Base-by-base conservation (phyloP, 768 basidiomycete species). In the Rhizopogon roseolus region DNA sequence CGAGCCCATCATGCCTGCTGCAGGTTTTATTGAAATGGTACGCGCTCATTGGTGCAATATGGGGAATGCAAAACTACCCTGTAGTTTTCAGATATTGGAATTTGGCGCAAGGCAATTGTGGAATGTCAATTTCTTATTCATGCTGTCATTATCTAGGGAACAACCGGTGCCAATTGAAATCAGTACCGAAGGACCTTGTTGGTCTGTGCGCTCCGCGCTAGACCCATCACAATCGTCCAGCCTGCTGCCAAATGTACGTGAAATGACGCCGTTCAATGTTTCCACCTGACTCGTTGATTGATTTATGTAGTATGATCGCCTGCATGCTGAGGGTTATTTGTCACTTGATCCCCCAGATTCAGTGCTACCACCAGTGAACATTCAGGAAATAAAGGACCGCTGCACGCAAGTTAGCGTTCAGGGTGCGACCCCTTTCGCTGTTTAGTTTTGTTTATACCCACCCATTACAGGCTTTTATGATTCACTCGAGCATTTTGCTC, bases 1-100 rank as follows among this genome's bases (percentile, higher is more conserved):
- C 1, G 75, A 77, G 19, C 67, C 75, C 0, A 76, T 79, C 25
- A 72, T 77, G 71, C 76, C 78, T 8, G 76, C 75, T 13, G 69
- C 76, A 16, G 78, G 75, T 17, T 79, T 62, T 46, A 57, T 74
- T 2, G 66, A 69, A 51, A 74, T 75, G 71, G 74, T 74, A 53
- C 3, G 63, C 53, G 9, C 16, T 32, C 37, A 42, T 25, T n/a
- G 22, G 38, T 22, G 10, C 6, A 52, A 13, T 22, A 1, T 4
- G 11, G 28, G 10, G 4, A 11, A n/a, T 19, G 2, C 29, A 29
- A 13, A 32, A 13, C 3, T 1, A 16, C 2, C 14, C 25, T 2
- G 2, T 11, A 17, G 14, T n/a, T 25, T 17, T 4, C n/a, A 53
- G 52, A 44, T 28, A 16, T 49, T 53, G 28, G 52, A 53, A 17